Conservation (phyloP, 2,329 filamentous ascomycete species). For the Aureobasidium sp. region DNA sequence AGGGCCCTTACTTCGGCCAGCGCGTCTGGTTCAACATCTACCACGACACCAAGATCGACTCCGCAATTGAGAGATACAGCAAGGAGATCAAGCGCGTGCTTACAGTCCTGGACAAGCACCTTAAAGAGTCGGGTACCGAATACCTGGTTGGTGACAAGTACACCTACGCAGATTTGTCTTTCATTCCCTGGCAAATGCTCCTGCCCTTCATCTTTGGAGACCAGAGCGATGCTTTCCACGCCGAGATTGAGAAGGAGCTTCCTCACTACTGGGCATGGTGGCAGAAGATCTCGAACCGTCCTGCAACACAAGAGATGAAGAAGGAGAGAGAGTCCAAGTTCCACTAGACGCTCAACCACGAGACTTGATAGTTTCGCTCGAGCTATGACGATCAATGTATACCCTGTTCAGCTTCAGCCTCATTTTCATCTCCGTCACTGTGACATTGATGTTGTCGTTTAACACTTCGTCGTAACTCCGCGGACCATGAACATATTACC, state of each 20-base stretch:
- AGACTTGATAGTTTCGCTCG: not conserved
- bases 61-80: constrained; percentile 41
- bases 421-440: not conserved
- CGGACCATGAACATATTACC: not conserved
- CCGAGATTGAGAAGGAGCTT: constrained; percentile 18
- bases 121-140: constrained; percentile 27
- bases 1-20: constrained; percentile 43
- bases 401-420: not conserved
- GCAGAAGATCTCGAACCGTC: constrained; percentile 15
- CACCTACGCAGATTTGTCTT: constrained; percentile 37
- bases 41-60: constrained; percentile 38
- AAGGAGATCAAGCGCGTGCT: constrained; percentile 43
- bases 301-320: constrained; percentile 19
- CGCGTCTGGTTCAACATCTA: constrained; percentile 32
- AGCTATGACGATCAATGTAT: not conserved
- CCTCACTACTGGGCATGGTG: constrained; percentile 19
- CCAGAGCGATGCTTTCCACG: constrained; percentile 11
- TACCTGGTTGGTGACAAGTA: constrained; percentile 40
- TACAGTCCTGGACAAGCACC: constrained; percentile 38
- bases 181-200: constrained; percentile 29
- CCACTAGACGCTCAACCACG: not conserved
- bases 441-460: no score
- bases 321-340: constrained; percentile 21
- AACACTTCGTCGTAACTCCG: not conserved
- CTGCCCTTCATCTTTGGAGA: constrained; percentile 18